Evolutionary conservation across 192 early-diverging fungal genomes (phyloP), one percentile per base, ranked within the genome.

Genomic region (Allomyces macrogynus): DNA sequence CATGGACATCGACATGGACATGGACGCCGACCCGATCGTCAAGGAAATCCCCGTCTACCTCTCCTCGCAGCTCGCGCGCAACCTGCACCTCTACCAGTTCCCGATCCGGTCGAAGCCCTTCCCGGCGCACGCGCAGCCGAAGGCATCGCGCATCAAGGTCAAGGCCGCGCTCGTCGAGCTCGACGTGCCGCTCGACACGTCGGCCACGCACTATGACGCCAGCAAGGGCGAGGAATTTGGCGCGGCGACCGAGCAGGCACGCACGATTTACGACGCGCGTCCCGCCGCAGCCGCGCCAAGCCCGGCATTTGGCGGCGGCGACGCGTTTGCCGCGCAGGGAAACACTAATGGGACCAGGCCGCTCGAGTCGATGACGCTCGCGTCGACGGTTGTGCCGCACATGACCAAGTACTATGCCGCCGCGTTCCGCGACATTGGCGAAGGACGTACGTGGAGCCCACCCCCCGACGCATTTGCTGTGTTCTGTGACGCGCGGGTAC

Each of bases 321-420:
- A 40, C 32, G 5, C 32, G 32, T 40, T 40, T 8, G 32, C 32
- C 7, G 32, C 32, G 7, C 32, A 40, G 8, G 32, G 32, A 0
- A 40, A 40, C 8, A 7, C 32, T 7, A 40, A 40, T 40, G 32
- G 32, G 8, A 2, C 32, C 5, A 40, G 8, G 7, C 32, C 32
- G 14, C 76, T 98, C 18, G 90, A 98, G 62, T 88, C 78, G 63
- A 87, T 87, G 64, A 93, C 86, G 3, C 66, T 93, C 5, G 76
- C 79, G 0, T 93, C 92, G 1, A 79, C 86, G 1, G 67, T 87
- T 5, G 74, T 95, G 42, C 95, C 93, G 7, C 77, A 71, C 23
- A 78, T 82, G 64, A 86, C 88, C 54, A 87, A 82, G 43, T 98
- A 94, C 70, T 72, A 92, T 70, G 85, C 89, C 43, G 95, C 89